phyloP scores from a whole-genome alignment of 805 yeast genomes.

The Monosporozyma yasuniensis region DNA sequence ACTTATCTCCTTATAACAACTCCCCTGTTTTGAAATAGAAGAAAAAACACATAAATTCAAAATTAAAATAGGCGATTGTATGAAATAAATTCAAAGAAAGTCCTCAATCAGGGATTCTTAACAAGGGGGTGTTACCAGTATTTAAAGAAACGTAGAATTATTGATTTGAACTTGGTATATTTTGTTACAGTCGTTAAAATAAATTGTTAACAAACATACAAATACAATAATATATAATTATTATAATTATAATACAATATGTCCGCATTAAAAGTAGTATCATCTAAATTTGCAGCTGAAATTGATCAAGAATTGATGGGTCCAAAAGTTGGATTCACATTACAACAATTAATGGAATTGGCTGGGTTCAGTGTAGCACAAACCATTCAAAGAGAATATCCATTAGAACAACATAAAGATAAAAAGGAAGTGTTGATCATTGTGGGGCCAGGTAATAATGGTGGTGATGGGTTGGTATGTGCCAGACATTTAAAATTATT shows the following conservation, averaged over 20 bases:
- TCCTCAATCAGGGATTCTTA: too few relatives aligned
- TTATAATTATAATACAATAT: too few relatives aligned
- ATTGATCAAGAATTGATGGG: slow-evolving; percentile 86
- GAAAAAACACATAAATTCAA: too few relatives aligned
- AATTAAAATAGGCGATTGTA: too few relatives aligned
- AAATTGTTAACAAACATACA: not conserved
- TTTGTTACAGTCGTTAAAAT: too few relatives aligned
- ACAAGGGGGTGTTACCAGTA: too few relatives aligned
- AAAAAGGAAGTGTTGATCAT: slow-evolving; percentile 51
- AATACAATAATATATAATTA: not conserved
- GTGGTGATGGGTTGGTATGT: slow-evolving; percentile 95
- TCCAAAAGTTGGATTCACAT: slow-evolving; percentile 40
- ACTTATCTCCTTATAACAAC: too few relatives aligned
- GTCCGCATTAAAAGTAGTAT: slow-evolving; percentile 13
- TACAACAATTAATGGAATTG: slow-evolving; percentile 63
- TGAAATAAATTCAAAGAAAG: too few relatives aligned
- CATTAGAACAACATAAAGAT: slow-evolving; percentile 32
- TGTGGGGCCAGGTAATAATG: slow-evolving; percentile 93
- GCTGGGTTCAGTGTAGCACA: slow-evolving; percentile 95
- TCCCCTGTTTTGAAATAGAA: too few relatives aligned
- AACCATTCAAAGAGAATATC: slow-evolving; percentile 61
- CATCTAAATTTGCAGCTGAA: slow-evolving; percentile 54
- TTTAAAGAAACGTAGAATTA: too few relatives aligned
- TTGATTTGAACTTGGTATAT: too few relatives aligned
- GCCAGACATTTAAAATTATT: slow-evolving; percentile 80